Percentiles rank a stretch among this genome's conserved stretches.
These are phyloP conservation scores for Xylariaceae sp. DNA, from an alignment of 2,329 filamentous ascomycete genomes.

Conservation along the genomic window DNA sequence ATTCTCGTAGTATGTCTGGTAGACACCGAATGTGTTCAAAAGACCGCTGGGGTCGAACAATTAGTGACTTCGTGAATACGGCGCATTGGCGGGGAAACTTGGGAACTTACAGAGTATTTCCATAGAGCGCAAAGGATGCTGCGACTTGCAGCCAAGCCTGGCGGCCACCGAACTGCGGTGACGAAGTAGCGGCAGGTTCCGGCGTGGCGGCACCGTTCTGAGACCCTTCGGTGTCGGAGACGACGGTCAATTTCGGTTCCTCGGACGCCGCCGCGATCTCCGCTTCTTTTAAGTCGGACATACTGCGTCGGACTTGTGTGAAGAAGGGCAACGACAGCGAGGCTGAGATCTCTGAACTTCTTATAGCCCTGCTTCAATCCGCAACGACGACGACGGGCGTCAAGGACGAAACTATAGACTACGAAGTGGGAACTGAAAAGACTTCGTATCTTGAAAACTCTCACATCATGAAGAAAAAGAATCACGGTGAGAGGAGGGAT, in stretches of 20 bases:
- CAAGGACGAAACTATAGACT: too few species aligned
- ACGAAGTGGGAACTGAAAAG: too few species aligned
- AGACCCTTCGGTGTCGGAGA: background rate
- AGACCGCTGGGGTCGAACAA: constrained; percentile 18
- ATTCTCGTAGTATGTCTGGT: constrained; percentile 29
- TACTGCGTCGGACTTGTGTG: too few species aligned
- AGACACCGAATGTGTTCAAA: constrained; percentile 28
- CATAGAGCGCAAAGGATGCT: constrained; percentile 13
- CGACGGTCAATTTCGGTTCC: background rate
- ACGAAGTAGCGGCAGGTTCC: constrained; percentile 4
- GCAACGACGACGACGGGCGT: too few species aligned
- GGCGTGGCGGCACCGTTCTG: background rate
- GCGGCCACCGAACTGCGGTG: constrained; percentile 22
- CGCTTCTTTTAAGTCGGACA: background rate
- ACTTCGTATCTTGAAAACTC: too few species aligned
- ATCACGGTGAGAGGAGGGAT: too few species aligned
- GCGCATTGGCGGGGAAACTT: background rate
- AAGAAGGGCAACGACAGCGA: too few species aligned
- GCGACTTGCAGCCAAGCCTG: constrained; percentile 26
- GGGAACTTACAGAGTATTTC: constrained; percentile 10
- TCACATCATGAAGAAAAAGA: too few species aligned
- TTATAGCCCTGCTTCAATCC: too few species aligned
- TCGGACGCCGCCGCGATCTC: background rate
- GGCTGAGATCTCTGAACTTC: too few species aligned
- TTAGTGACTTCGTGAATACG: background rate